phyloP scores from a whole-genome alignment of 1,284 basidiomycete species.

The Cryptococcus sp. region DNA sequence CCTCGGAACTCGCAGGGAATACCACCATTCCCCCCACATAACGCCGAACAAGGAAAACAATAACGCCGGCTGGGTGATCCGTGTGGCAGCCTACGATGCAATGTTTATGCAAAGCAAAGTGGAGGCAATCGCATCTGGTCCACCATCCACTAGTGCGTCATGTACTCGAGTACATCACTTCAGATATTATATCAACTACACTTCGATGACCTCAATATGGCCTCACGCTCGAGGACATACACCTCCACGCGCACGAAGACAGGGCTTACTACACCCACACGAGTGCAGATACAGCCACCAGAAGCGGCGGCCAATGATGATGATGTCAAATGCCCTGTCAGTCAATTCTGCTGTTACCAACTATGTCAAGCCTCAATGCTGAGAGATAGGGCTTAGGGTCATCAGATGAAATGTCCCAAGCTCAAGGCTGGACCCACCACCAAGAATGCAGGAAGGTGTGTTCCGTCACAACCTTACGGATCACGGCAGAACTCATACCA shows the following conservation, averaged over 20 bases:
- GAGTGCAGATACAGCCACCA: conserved; percentile 6
- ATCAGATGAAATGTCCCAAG: conserved; percentile 22
- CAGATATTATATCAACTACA: background rate
- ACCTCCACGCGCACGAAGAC: conserved; percentile 3
- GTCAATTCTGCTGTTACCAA: background rate
- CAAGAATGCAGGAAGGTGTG: conserved; percentile 44
- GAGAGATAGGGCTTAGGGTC: conserved; percentile 21
- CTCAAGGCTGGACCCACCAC: conserved; percentile 32
- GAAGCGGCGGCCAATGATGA: conserved; percentile 9
- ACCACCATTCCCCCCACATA: background rate
- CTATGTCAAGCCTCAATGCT: background rate
- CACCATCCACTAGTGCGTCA: no score
- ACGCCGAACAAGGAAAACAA: background rate
- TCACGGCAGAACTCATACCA: background rate
- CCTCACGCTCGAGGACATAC: conserved; percentile 11
- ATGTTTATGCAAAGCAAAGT: background rate
- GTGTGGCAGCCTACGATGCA: background rate
- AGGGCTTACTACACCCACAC: background rate
- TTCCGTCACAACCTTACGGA: background rate
- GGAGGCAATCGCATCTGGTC: background rate
- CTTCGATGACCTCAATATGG: conserved; percentile 2
- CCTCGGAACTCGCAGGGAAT: conserved; percentile 8
- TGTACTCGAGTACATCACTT: background rate
- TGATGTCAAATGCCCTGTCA: conserved; percentile 26
- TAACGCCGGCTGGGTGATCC: background rate